Percentiles rank a stretch among this genome's conserved stretches.
Evolutionary conservation across 2,329 filamentous ascomycete genomes (phyloP).

Genomic region (Colletotrichum higginsianum): DNA sequence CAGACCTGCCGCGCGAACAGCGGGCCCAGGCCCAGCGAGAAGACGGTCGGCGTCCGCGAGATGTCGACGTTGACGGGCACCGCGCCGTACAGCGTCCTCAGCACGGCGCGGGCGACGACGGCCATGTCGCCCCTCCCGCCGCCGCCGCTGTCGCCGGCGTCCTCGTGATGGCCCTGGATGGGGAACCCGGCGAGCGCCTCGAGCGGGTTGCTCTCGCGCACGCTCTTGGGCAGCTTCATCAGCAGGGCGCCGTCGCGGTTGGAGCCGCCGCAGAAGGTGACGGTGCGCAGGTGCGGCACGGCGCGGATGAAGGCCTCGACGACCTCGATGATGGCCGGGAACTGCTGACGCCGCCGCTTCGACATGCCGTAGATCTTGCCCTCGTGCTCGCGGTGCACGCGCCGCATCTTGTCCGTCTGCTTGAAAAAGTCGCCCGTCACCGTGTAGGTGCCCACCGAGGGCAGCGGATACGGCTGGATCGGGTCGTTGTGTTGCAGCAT

Average conservation of each 20-base stretch:
- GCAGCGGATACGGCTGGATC: constrained; percentile 85
- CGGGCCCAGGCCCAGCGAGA: constrained; percentile 58
- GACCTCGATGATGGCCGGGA: constrained; percentile 86
- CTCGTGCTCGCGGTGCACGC: constrained; percentile 63
- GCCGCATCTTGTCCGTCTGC: constrained; percentile 66
- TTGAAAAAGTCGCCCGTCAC: constrained; percentile 74
- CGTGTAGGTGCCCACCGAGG: constrained; percentile 84
- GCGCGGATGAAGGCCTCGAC: constrained; percentile 81
- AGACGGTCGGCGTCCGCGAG: constrained; percentile 56
- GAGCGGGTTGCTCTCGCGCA: constrained; percentile 78
- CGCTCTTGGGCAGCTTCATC: constrained; percentile 72
- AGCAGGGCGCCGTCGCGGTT: constrained; percentile 89
- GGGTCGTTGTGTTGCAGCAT: constrained; percentile 85
- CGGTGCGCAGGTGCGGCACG: constrained; percentile 78
- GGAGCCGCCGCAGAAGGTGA: constrained; percentile 89
- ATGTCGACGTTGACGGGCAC: constrained; percentile 57
- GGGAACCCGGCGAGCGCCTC: constrained; percentile 51
- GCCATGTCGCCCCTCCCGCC: constrained; percentile 47
- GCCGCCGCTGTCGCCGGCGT: constrained; percentile 34
- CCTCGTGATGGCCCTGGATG: constrained; percentile 20
- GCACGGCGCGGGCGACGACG: constrained; percentile 53
- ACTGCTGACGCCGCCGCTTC: constrained; percentile 82
- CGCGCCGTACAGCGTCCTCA: constrained; percentile 57
- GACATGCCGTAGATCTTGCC: constrained; percentile 83
- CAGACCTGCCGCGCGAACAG: constrained; percentile 68